Evolutionary conservation across 2,329 filamentous ascomycete genomes (phyloP), one percentile per base, ranked within the genome.

Genomic region (Scedosporium dehoogii): DNA sequence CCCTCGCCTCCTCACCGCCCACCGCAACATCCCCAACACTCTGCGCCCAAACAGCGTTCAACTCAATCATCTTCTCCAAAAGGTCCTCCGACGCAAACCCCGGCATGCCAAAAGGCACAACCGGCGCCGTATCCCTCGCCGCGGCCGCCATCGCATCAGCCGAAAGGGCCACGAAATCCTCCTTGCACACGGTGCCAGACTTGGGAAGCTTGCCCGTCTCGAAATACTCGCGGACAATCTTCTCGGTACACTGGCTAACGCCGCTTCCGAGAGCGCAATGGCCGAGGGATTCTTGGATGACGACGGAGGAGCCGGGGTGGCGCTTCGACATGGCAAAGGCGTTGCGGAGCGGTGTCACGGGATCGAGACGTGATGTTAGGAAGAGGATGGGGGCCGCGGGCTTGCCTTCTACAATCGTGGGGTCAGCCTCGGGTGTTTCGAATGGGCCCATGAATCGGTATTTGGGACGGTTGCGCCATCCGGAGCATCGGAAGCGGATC

Each of bases 351-450:
- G 79, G 79, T 27, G 79, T 81, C 10, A 79, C 75, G 12, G 79
- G 79, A 62, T 81, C 79, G 6, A 75, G 71, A 5, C 70, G 65
- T 61, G 75, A 77, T 10, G 74, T 72, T 3, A 81, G 64, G 67
- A 79, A 79, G 29, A 81, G 67, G 27, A 81, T 64, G 3, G 79
- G 78, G 3, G 75, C 74, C 0, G 69, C 68, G 0, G 79, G 78
- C 46, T 66, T 70, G 6, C 69, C 74, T 12, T 65, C 64, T 1
- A 65, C 62, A 2, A 68, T n/a, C 27, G 65, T 42, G 7, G 72
- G 58, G 16, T 70, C 65, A 7, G 63, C 60, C 33, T 63, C 14
- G 1, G 72, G 72, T 1, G 70, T 70, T 4, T 66, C 68, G 38
- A 73, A 75, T 4, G 73, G 73, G 0, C 73, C 73, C 14, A 66